Conservation (phyloP, 148 eudicot species). For the Rhododendron molle region DNA sequence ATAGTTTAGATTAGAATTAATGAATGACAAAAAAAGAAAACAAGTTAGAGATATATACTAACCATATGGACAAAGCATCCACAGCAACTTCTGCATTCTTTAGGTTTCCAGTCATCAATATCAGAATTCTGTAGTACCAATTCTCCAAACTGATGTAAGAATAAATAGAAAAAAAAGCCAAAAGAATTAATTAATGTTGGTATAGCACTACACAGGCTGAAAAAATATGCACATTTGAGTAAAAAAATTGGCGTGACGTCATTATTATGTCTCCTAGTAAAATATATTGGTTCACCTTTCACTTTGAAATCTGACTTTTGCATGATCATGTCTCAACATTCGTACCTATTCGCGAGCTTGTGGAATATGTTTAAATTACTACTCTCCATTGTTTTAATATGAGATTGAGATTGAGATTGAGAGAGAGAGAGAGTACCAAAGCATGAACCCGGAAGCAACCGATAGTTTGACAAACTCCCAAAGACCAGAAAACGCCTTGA, state of each 20-base stretch:
- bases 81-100: conserved; percentile 51
- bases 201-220: too few relatives aligned
- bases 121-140: conserved; percentile 55
- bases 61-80: conserved; percentile 66
- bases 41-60: neutral
- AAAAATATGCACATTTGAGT: neutral
- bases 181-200: neutral
- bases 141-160: conserved; percentile 47
- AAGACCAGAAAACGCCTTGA: conserved; percentile 48
- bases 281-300: too few relatives aligned
- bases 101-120: conserved; percentile 56
- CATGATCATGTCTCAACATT: too few relatives aligned
- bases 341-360: too few relatives aligned
- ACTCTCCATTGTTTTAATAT: too few relatives aligned
- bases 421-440: conserved; percentile 26
- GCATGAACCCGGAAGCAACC: conserved; percentile 50
- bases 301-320: too few relatives aligned
- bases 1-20: too few relatives aligned
- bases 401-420: too few relatives aligned
- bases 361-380: too few relatives aligned
- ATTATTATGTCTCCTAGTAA: too few relatives aligned
- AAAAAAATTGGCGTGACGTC: neutral
- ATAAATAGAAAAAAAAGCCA: neutral
- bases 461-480: conserved; percentile 53
- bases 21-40: too few relatives aligned